Conservation (phyloP, 768 basidiomycete genomes). For the Pluteus cervinus region DNA sequence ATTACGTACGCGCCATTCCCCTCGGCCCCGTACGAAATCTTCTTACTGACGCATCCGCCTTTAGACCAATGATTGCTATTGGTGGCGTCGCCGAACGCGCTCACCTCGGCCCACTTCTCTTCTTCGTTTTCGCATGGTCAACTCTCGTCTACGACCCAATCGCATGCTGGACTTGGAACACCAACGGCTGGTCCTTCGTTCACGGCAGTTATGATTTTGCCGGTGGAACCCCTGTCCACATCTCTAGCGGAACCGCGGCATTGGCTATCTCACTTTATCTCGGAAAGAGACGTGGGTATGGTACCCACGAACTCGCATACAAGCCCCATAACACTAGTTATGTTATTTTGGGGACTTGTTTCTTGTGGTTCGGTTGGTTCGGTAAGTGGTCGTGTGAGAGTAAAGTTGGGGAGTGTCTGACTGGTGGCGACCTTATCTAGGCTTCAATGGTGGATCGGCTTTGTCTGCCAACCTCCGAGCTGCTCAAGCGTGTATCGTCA, state of each 20-base stretch:
- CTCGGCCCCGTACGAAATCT: constrained; percentile 2
- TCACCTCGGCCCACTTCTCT: constrained; percentile 76
- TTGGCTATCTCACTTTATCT: constrained; percentile 88
- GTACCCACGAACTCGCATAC: constrained; percentile 88
- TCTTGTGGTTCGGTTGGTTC: constrained; percentile 96
- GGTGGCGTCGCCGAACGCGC: constrained; percentile 90
- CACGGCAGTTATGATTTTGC: constrained; percentile 91
- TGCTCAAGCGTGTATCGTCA: constrained; percentile 83
- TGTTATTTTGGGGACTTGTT: constrained; percentile 85
- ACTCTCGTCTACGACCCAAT: constrained; percentile 90
- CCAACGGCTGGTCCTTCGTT: constrained; percentile 65
- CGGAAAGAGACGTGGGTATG: constrained; percentile 86
- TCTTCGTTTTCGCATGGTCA: constrained; percentile 88
- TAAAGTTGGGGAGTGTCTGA: too few species aligned
- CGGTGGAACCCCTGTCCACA: constrained; percentile 94
- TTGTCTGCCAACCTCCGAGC: constrained; percentile 85
- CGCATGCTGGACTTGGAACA: constrained; percentile 95
- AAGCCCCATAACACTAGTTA: constrained; percentile 91
- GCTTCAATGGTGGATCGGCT: constrained; percentile 91
- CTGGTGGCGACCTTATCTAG: too few species aligned
- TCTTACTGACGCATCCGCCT: constrained; percentile 17
- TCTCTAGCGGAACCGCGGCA: constrained; percentile 89
- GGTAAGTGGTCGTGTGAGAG: too few species aligned
- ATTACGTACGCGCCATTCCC: constrained; percentile 55
- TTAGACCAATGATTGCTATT: constrained; percentile 77